Evolutionary conservation across 1,139 yeast genomes (phyloP).

Genomic region (Eremothecium sinecaudum): DNA sequence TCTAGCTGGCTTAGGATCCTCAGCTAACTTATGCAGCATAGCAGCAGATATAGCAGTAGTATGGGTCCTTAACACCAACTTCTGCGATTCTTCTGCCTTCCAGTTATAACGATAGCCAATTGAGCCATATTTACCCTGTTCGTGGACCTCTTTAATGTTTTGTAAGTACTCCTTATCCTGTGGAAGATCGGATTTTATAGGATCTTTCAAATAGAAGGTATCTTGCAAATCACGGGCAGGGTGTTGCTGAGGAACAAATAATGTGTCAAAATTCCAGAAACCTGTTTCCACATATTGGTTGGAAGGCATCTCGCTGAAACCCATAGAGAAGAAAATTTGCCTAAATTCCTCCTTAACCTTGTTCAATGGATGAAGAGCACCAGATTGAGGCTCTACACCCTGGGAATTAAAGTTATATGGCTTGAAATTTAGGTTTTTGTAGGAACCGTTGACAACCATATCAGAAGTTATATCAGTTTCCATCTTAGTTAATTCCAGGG

Average conservation of each 20-base stretch:
- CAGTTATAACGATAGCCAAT: conserved; percentile 98
- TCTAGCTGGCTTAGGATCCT: conserved; percentile 84
- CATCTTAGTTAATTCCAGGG: conserved; percentile 64
- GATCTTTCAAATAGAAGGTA: conserved; percentile 94
- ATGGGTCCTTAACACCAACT: conserved; percentile 92
- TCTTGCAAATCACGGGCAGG: conserved; percentile 99
- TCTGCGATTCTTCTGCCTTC: conserved; percentile 82
- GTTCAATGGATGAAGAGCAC: conserved; percentile 93
- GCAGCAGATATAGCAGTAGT: conserved; percentile 89
- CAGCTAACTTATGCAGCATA: conserved; percentile 79
- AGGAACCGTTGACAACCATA: conserved; percentile 70
- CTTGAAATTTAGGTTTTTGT: conserved; percentile 82
- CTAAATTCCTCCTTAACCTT: conserved; percentile 96
- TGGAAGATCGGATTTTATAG: conserved; percentile 68
- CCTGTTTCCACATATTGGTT: conserved; percentile 96
- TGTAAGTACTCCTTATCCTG: conserved; percentile 70
- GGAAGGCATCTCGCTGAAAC: conserved; percentile 98
- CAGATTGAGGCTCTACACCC: conserved; percentile 77
- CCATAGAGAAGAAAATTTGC: conserved; percentile 94
- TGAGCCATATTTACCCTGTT: conserved; percentile 85
- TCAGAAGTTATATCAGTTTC: conserved; percentile 94
- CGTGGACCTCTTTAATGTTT: conserved; percentile 74
- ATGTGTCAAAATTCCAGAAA: conserved; percentile 96
- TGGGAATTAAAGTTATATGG: conserved; percentile 94
- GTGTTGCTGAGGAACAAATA: conserved; percentile 97